Conservation (phyloP, 371 early-diverging fungal species). For the Actinomucor elegans region DNA sequence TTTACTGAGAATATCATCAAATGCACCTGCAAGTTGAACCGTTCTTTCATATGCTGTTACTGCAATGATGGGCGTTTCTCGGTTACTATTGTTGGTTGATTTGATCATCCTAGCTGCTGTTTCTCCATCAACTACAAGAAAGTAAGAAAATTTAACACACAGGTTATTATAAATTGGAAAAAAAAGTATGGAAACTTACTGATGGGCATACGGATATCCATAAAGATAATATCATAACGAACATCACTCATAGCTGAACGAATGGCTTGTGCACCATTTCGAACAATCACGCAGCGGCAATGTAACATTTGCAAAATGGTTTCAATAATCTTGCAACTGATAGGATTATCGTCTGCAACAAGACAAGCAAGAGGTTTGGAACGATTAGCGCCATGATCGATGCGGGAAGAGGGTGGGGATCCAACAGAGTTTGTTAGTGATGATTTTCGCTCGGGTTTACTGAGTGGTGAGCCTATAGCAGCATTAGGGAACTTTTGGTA, state of each 20-base stretch:
- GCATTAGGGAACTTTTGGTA: background rate
- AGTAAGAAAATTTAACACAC: background rate
- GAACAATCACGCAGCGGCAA: slow-evolving; percentile 79
- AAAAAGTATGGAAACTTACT: slow-evolving; percentile 54
- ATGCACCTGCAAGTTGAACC: slow-evolving; percentile 56
- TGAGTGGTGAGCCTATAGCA: slow-evolving; percentile 9
- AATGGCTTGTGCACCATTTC: slow-evolving; percentile 91
- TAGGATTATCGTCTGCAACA: slow-evolving; percentile 91
- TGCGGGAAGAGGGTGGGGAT: background rate
- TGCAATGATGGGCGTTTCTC: slow-evolving; percentile 71
- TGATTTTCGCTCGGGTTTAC: slow-evolving; percentile 3
- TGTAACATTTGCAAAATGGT: slow-evolving; percentile 74
- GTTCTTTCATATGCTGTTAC: slow-evolving; percentile 72
- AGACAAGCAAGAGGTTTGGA: slow-evolving; percentile 54
- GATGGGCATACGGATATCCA: slow-evolving; percentile 92
- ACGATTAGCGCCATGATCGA: background rate
- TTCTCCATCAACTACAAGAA: slow-evolving; percentile 76
- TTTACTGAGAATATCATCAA: slow-evolving; percentile 75
- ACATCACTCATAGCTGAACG: slow-evolving; percentile 87
- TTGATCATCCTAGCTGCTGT: slow-evolving; percentile 93
- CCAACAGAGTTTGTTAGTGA: background rate
- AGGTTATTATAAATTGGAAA: background rate
- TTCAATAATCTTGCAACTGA: slow-evolving; percentile 85
- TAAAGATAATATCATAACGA: slow-evolving; percentile 89
- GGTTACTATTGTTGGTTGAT: slow-evolving; percentile 81